phyloP scores from a whole-genome alignment of 2,329 filamentous ascomycete species.

The Xylaria sp. region DNA sequence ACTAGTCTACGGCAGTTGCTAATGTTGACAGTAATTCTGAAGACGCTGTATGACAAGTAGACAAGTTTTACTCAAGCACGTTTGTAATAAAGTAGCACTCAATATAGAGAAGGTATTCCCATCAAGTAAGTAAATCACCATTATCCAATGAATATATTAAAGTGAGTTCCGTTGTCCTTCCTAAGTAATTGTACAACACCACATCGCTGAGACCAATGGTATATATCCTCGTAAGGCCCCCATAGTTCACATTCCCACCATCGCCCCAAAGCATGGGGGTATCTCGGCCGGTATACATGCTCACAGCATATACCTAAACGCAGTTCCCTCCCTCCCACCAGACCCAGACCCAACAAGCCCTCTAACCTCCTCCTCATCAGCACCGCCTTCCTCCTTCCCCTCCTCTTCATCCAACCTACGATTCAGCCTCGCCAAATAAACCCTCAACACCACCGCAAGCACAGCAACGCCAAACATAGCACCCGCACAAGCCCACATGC shows the following conservation, averaged over 20 bases:
- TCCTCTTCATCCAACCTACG: constrained; percentile 50
- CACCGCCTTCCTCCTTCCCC: background rate
- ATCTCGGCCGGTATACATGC: background rate
- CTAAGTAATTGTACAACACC: background rate
- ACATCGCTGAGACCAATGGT: background rate
- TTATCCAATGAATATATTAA: background rate
- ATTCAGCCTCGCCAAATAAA: constrained; percentile 66
- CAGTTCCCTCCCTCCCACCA: constrained; percentile 3
- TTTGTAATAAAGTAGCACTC: too few species aligned
- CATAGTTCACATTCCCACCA: background rate
- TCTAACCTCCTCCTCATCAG: constrained; percentile 24
- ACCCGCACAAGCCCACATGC: constrained; percentile 71
- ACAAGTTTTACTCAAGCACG: too few species aligned
- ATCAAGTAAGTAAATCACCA: background rate
- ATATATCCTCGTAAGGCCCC: too few species aligned
- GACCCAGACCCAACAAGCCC: constrained; percentile 17
- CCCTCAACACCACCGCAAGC: constrained; percentile 65
- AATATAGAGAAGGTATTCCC: too few species aligned
- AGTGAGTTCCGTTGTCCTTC: background rate
- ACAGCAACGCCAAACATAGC: constrained; percentile 72
- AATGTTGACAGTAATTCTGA: too few species aligned
- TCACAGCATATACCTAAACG: constrained; percentile 38
- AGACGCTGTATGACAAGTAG: too few species aligned
- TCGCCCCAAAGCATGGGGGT: background rate
- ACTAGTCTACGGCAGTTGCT: too few species aligned